Evolutionary conservation across 2,329 filamentous ascomycete genomes (phyloP).

Genomic region (Fusarium agapanthi): DNA sequence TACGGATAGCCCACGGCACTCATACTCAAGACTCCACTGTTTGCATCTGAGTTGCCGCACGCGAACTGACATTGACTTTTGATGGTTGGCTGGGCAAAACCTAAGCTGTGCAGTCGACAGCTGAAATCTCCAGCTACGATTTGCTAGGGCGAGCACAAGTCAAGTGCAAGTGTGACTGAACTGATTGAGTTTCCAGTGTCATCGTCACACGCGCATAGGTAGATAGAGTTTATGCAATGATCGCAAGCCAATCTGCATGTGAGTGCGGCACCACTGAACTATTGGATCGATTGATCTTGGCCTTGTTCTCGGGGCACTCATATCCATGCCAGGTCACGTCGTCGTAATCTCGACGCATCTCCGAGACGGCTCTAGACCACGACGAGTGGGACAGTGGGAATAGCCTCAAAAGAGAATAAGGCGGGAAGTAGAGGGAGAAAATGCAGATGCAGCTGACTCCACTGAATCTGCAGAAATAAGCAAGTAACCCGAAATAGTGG

Average conservation of each 20-base stretch:
- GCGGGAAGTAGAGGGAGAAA: background rate
- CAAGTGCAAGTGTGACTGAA: background rate
- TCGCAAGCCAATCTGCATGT: background rate
- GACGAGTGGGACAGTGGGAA: slow-evolving; percentile 21
- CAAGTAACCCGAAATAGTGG: slow-evolving; percentile 29
- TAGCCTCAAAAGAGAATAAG: slow-evolving; percentile 20
- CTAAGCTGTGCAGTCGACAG: background rate
- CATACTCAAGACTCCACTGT: background rate
- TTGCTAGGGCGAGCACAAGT: background rate
- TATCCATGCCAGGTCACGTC: slow-evolving; percentile 11
- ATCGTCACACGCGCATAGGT: slow-evolving; percentile 2
- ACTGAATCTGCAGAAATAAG: slow-evolving; percentile 16
- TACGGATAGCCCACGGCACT: background rate
- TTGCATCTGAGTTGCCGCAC: background rate
- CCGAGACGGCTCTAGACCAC: background rate
- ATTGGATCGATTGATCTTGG: background rate
- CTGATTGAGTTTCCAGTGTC: background rate
- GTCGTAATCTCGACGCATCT: slow-evolving; percentile 16
- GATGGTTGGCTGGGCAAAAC: background rate
- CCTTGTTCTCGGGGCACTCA: background rate
- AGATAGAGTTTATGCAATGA: slow-evolving; percentile 12
- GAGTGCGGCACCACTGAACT: background rate
- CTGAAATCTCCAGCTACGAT: background rate
- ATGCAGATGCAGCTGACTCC: background rate
- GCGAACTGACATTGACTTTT: slow-evolving; percentile 11